Evolutionary conservation across 768 basidiomycete species (phyloP).

Genomic region (Boletus fagicola): DNA sequence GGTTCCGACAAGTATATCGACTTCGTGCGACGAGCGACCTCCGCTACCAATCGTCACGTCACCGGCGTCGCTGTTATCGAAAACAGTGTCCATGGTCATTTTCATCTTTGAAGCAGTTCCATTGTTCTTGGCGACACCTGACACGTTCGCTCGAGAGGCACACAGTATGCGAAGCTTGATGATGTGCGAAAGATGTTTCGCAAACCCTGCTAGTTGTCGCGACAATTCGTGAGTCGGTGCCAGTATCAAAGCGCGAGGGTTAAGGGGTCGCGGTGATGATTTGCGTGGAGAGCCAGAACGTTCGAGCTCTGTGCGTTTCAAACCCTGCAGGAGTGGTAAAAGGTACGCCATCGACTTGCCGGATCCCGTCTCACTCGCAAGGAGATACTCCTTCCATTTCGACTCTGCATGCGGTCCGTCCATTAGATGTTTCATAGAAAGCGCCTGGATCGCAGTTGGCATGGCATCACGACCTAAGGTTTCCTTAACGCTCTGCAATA

Average conservation of each 20-base stretch:
- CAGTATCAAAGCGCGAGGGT: conserved; percentile 77
- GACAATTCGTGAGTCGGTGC: conserved; percentile 90
- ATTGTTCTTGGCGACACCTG: conserved; percentile 24
- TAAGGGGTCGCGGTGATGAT: conserved; percentile 34
- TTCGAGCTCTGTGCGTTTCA: conserved; percentile 63
- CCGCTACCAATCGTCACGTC: conserved; percentile 30
- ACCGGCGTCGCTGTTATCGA: conserved; percentile 24
- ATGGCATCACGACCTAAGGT: conserved; percentile 52
- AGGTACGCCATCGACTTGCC: conserved; percentile 92
- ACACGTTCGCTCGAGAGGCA: conserved; percentile 57
- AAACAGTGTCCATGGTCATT: conserved; percentile 7
- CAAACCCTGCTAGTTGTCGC: conserved; percentile 71
- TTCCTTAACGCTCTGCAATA: conserved; percentile 56
- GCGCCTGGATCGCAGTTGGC: conserved; percentile 79
- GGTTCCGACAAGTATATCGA: conserved; percentile 66
- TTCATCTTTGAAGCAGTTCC: conserved; percentile 53
- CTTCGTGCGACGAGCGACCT: conserved; percentile 19
- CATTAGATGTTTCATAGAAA: conserved; percentile 67
- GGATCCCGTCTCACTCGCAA: conserved; percentile 89
- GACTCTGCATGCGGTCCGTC: conserved; percentile 19
- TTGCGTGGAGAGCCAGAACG: conserved; percentile 4
- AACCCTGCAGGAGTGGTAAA: conserved; percentile 73
- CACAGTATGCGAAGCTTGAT: conserved; percentile 77
- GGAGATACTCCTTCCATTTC: conserved; percentile 48
- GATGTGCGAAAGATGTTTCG: conserved; percentile 72